Base-by-base conservation (phyloP, 2,329 filamentous ascomycete genomes). In the Lachnellula cervina region DNA sequence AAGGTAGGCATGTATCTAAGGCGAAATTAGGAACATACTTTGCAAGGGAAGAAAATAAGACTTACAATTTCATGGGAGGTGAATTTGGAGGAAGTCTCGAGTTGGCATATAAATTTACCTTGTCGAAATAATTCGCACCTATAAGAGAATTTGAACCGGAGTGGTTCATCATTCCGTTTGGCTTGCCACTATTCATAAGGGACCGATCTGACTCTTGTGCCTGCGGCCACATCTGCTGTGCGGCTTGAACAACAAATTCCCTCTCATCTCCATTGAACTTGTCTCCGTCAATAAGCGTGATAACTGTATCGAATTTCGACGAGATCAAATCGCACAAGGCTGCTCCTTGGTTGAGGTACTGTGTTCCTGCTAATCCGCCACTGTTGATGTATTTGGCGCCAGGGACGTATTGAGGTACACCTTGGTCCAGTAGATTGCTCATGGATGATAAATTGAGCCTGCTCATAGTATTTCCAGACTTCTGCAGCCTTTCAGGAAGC, bases 71-170 rank as follows among this genome's bases (percentile, higher is more conserved):
- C 48, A 94, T 77, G 0, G 83, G 81, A 0, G 84, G 82, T 1
- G 95, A 75, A 58, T 87, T 75, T 37, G 79, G 74, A 0, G 89
- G 87, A 5, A 95, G 74, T 55, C 81, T 83, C 2, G 90, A 89
- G 69, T 96, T 96, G 46, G 82, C 79, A 68, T 95, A 95, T 1
- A 85, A 73, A 65, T 90, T 86, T 14, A 90, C 87, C 69, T 94
- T 95, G 14, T 84, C 79, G 63, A 91, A 90, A 66, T 86, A 84
- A 58, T 79, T 82, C 8, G 77, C 77, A 11, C 77, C 76, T 2
- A 74, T 70, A 2, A 74, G 66, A 16, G 71, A 69, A 51, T 74
- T 71, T 7, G 70, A 71, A 47, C 64, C 57, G 2, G 57, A 50
- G 19, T 76, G 74, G 59, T 51, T 70, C 56, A 58, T 68, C 64